Evolutionary conservation across 805 yeast species (phyloP), one percentile per base, ranked within the genome.

Genomic region (Schwanniomyces occidentalis): DNA sequence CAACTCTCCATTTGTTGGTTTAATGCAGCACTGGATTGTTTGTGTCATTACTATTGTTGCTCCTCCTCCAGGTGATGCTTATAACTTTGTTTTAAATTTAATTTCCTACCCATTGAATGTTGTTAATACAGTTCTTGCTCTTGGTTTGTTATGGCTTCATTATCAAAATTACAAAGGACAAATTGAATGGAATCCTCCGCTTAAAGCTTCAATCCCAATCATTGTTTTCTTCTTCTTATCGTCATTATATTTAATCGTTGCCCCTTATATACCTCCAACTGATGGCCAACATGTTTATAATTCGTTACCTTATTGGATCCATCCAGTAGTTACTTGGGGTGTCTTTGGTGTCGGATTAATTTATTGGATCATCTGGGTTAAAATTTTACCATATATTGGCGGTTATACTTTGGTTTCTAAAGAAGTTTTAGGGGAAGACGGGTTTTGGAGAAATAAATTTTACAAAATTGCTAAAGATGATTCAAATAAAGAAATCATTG

Each of bases 41-140:
- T 84, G 90, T 64, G 61, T 82, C 25, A 69, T 86, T 34, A 80
- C 88, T 31, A 77, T 87, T 41, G 52, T 85, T 29, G 93, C 91
- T 4, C 67, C 67, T 26, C 91, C 93, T 13, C 85, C 90, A 16
- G 95, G 93, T 38, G 95, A 85, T 54, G 95, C 95, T 30, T 86
- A 85, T 65, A 82, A 84, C 58, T 83, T 87, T 56, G 78, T 86
- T 46, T 57, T 84, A 58, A 85, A 87, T 61, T 70, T 87, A 65
- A 82, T 85, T 48, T 80, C 91, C 2, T 86, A 86, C 57, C 91
- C 95, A 32, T 74, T 81, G 64, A 82, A 86, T 52, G 81, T 86
- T 32, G 82, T 86, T 50, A 82, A 85, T 56, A 65, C 80, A 19
- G 67, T 70, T 27, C 78, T 86, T 24, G 80, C 84, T 12, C 49